phyloP scores from a whole-genome alignment of 441 rosid species.

The Hura crepitans region DNA sequence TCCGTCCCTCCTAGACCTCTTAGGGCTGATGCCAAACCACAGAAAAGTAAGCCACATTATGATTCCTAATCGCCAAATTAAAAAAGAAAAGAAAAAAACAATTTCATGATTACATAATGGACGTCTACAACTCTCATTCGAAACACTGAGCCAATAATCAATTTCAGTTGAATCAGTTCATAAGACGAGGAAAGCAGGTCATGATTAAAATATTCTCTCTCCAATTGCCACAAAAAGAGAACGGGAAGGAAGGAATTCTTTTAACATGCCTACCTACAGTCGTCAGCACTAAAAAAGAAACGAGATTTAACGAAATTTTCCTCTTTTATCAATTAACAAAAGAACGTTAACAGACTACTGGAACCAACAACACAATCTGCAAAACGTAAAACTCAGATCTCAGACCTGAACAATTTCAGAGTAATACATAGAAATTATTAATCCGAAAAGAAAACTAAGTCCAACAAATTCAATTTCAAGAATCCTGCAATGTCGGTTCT shows the following conservation, averaged over 20 bases:
- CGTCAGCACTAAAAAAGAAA: background rate
- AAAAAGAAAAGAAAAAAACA: background rate
- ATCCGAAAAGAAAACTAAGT: background rate
- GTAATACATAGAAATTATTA: background rate
- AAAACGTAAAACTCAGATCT: background rate
- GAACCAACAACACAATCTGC: background rate
- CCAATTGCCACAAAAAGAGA: background rate
- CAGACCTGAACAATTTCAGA: background rate
- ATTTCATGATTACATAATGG: background rate
- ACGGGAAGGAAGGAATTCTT: too few species aligned
- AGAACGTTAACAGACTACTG: background rate
- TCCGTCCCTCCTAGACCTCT: slow-evolving; percentile 75
- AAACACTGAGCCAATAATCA: background rate
- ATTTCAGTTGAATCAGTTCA: background rate
- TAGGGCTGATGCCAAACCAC: slow-evolving; percentile 44
- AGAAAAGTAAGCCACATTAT: background rate
- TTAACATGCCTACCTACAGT: background rate
- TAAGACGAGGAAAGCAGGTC: background rate
- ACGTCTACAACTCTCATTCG: background rate
- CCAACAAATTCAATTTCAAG: background rate
- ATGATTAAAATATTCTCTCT: background rate
- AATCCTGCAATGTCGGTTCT: background rate
- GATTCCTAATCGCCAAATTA: slow-evolving; percentile 9
- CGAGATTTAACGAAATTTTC: background rate
- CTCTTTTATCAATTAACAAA: background rate